Percentiles rank a stretch among this genome's conserved stretches.
Conservation (phyloP, 805 yeast genomes). For the Yarrowia osloensis region DNA sequence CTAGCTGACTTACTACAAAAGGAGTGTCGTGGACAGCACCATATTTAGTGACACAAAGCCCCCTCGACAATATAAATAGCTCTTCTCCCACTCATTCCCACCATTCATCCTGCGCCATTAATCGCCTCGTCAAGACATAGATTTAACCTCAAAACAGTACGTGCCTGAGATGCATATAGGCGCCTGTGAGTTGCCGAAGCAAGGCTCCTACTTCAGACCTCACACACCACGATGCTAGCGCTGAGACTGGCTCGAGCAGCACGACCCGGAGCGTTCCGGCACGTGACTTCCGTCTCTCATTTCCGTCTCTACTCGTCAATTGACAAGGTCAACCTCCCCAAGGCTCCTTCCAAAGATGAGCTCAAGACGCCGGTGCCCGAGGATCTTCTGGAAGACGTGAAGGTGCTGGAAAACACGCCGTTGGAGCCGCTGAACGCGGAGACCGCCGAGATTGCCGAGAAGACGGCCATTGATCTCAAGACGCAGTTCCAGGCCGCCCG, state of each 20-base stretch:
- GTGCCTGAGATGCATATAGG: slow-evolving; percentile 14
- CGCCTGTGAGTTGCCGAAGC: neutral
- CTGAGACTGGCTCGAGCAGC: neutral
- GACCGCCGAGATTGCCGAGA: no score
- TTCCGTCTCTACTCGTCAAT: neutral
- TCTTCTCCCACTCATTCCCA: no score
- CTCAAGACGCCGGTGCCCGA: neutral
- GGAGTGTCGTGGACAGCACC: no score
- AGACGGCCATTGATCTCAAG: neutral
- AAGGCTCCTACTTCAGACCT: neutral
- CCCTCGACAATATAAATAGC: no score
- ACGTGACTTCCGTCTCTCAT: no score
- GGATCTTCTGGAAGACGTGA: neutral
- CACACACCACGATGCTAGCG: neutral
- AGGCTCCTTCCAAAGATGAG: neutral
- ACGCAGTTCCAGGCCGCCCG: slow-evolving; percentile 14
- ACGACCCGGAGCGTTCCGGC: neutral
- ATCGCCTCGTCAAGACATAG: no score
- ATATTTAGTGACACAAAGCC: no score
- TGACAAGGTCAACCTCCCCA: neutral
- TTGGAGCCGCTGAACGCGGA: neutral
- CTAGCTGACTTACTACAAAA: no score
- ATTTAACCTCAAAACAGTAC: slow-evolving; percentile 20
- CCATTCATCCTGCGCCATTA: no score
- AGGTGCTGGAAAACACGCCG: slow-evolving; percentile 15